A percentile compares a stretch with the other conserved stretches of the same genome.
Conservation (phyloP, 192 early-diverging fungal species). For the Chytriomyces sp. region DNA sequence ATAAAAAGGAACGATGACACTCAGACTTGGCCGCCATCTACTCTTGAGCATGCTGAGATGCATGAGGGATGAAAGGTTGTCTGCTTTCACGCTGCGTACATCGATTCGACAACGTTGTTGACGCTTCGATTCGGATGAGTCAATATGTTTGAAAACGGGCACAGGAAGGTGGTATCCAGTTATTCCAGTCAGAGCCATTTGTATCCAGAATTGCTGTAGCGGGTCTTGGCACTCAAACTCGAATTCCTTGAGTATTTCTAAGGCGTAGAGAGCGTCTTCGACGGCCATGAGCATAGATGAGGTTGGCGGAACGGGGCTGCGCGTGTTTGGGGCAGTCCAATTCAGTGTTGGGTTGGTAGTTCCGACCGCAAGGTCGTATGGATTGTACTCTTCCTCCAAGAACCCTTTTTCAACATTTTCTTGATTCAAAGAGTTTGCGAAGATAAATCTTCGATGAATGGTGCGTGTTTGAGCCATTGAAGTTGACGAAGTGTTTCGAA, state of each 20-base stretch:
- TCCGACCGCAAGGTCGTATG: conserved; percentile 5
- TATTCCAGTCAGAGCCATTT: background rate
- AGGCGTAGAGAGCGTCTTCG: background rate
- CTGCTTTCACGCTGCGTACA: background rate
- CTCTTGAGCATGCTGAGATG: conserved; percentile 17
- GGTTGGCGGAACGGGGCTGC: conserved; percentile 13
- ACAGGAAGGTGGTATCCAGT: background rate
- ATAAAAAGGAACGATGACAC: conserved; percentile 43
- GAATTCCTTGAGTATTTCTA: background rate
- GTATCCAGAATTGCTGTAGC: background rate
- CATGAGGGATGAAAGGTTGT: background rate
- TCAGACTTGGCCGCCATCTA: conserved; percentile 30
- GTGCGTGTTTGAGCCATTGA: background rate
- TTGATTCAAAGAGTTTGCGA: background rate
- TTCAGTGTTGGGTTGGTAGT: too few species aligned
- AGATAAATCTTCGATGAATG: conserved; percentile 1
- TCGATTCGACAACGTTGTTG: background rate
- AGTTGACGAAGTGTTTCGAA: too few species aligned
- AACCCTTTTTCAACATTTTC: background rate
- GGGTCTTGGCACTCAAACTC: background rate
- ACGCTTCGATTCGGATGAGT: too few species aligned
- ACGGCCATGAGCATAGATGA: conserved; percentile 15
- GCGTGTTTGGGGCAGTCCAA: too few species aligned
- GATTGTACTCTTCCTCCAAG: conserved; percentile 16
- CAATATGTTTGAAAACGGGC: background rate